Conservation (phyloP, 2,329 filamentous ascomycete genomes). For the Aspergillus uvarum region DNA sequence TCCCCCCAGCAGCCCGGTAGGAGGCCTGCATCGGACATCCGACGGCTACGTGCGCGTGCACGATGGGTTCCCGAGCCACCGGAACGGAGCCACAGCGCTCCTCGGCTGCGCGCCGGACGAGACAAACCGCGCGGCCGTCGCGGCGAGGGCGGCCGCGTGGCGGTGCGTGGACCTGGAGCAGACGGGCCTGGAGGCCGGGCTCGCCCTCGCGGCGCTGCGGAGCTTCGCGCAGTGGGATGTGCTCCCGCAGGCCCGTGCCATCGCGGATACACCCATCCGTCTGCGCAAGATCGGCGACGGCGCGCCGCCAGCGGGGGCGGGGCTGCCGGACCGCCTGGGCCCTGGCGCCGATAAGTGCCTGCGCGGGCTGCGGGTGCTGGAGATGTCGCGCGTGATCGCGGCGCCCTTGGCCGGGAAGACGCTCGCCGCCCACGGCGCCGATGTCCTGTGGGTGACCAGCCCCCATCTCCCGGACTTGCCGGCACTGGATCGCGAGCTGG, state of each 20-base stretch:
- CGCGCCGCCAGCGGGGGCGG: neutral
- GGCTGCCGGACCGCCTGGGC: constrained; percentile 16
- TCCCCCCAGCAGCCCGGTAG: constrained; percentile 45
- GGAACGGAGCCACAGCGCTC: constrained; percentile 44
- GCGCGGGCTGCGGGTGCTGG: constrained; percentile 40
- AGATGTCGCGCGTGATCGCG: constrained; percentile 43
- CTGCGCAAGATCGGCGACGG: constrained; percentile 37
- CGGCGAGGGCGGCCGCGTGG: constrained; percentile 42
- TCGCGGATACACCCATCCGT: constrained; percentile 50
- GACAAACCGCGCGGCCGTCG: constrained; percentile 43
- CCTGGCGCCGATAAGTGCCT: constrained; percentile 34
- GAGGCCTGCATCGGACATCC: constrained; percentile 52
- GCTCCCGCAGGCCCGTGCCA: constrained; percentile 47
- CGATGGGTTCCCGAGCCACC: constrained; percentile 55
- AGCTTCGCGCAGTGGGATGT: constrained; percentile 54
- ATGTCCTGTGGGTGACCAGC: constrained; percentile 43
- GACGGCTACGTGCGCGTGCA: constrained; percentile 59
- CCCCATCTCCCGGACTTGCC: constrained; percentile 38
- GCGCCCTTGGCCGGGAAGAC: constrained; percentile 40
- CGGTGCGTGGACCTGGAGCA: constrained; percentile 51
- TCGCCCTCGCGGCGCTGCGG: constrained; percentile 53
- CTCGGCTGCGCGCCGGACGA: constrained; percentile 39
- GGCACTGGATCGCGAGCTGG: constrained; percentile 36
- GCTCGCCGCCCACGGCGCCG: constrained; percentile 42
- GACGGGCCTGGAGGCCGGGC: constrained; percentile 40